Evolutionary conservation across 169 alveolate species (phyloP).

Genomic region (Theileria orientalis): DNA sequence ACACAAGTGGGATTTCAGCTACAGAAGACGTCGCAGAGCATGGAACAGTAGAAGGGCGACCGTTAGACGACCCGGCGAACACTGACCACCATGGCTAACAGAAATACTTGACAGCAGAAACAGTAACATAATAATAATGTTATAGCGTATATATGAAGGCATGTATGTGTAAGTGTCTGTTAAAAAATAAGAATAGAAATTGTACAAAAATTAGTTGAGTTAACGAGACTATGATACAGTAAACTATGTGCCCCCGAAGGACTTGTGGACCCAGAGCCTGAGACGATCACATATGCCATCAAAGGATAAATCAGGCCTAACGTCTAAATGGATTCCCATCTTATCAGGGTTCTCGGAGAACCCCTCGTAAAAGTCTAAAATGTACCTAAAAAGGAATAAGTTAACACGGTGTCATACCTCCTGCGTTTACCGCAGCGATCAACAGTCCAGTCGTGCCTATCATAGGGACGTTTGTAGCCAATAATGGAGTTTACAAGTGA

Average conservation of each 20-base stretch:
- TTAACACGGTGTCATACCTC: slow-evolving; percentile 33
- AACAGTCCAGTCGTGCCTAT: slow-evolving; percentile 78
- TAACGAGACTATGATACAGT: too few species aligned
- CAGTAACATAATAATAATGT: not conserved
- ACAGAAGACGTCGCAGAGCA: slow-evolving; percentile 45
- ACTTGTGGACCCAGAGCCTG: slow-evolving; percentile 45
- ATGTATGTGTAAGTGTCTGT: not conserved
- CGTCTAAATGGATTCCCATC: slow-evolving; percentile 56
- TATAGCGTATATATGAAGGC: not conserved
- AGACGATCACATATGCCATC: slow-evolving; percentile 47
- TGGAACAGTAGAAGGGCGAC: slow-evolving; percentile 10
- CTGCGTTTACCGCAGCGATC: slow-evolving; percentile 76
- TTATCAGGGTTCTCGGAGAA: slow-evolving; percentile 39
- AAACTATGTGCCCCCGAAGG: not conserved
- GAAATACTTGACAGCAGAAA: not conserved
- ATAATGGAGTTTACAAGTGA: slow-evolving; percentile 56
- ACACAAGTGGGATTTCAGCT: slow-evolving; percentile 46
- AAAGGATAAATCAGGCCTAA: slow-evolving; percentile 55
- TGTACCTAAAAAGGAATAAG: slow-evolving; percentile 36
- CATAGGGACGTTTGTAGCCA: slow-evolving; percentile 75
- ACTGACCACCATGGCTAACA: too few species aligned
- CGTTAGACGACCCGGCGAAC: not conserved
- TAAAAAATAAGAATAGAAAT: too few species aligned
- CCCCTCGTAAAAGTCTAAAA: slow-evolving; percentile 67
- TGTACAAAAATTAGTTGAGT: too few species aligned